Evolutionary conservation across 2,329 filamentous ascomycete species (phyloP), one percentile per base, ranked within the genome.

Genomic region (Cordyceps farinosa): DNA sequence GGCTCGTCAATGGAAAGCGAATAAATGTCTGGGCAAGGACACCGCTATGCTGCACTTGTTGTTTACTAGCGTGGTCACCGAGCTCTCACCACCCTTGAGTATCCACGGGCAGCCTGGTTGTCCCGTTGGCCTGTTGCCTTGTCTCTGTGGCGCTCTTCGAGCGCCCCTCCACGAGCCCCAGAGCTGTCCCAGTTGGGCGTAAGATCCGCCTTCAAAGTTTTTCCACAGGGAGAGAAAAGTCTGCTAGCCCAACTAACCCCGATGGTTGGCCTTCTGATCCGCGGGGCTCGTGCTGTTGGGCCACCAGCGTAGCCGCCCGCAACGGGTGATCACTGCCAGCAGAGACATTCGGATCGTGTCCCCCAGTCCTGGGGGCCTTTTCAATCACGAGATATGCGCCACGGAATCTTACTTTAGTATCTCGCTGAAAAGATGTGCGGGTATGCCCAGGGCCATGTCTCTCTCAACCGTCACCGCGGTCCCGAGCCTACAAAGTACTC

Each of bases 1-100:
- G 30, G 22, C 51, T 59, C 29, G 60, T 22, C 54, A 61, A 56
- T 22, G 27, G n/a, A 50, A 64, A 63, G 32, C 56, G 56, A 32
- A 17, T 50, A 1, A 50, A 40, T 2, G 5, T 38, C 7, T 42
- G 11, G 34, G 34, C 8, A 7, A 45, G 13, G 8, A 4, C 5
- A 34, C 53, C n/a, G 15, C 11, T 11, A 32, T 27, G 17, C 40
- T 45, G 40, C 10, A n/a, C 13, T n/a, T 47, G 17, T 47, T 22
- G n/a, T 47, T 22, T 47, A 7, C n/a, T 47, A 47, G 42, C 11
- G 55, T 57, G 55, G 30, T 3, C n/a, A 27, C n/a, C 32, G 32
- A 59, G 45, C 27, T 42, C 44, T 50, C 27, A 22, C 34, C 22
- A 48, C 10, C 3, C 17, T 30, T 11, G 29, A 22, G 55, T 47